phyloP scores from a whole-genome alignment of 768 basidiomycete genomes.

The Rhizopogon salebrosus region DNA sequence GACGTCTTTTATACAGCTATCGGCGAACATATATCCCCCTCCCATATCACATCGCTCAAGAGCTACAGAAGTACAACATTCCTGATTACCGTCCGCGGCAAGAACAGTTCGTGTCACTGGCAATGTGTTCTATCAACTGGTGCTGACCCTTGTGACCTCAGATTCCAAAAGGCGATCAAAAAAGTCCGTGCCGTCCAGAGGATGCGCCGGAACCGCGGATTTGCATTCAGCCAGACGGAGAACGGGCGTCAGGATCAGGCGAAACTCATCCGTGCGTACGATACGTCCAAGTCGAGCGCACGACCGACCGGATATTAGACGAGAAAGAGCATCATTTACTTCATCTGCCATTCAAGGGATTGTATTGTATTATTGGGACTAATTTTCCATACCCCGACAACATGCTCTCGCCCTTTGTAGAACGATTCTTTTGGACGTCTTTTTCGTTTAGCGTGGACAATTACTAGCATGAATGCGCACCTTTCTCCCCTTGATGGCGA shows the following conservation, averaged over 20 bases:
- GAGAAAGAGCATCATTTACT: not conserved
- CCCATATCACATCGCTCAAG: constrained; percentile 98
- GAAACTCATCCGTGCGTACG: constrained; percentile 79
- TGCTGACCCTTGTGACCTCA: constrained; percentile 24
- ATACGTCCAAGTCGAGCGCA: constrained; percentile 70
- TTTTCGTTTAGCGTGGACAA: not conserved
- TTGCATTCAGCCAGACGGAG: constrained; percentile 97
- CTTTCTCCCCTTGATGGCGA: not conserved
- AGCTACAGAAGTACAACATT: constrained; percentile 98
- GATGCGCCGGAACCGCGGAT: constrained; percentile 93
- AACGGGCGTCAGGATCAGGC: constrained; percentile 86
- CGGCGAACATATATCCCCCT: constrained; percentile 84
- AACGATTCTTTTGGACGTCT: not conserved
- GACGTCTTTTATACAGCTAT: constrained; percentile 51
- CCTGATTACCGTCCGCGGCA: constrained; percentile 95
- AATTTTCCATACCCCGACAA: constrained; percentile 4
- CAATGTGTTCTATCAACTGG: not conserved
- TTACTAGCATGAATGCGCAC: too few relatives aligned
- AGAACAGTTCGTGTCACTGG: constrained; percentile 69
- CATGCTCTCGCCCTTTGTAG: not conserved
- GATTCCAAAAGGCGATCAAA: constrained; percentile 99
- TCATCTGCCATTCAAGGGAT: not conserved
- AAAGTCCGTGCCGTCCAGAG: constrained; percentile 98
- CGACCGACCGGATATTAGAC: constrained; percentile 72
- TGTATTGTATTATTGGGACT: constrained; percentile 7